Percentiles rank a stretch among this genome's conserved stretches.
phyloP scores from a whole-genome alignment of 2,329 filamentous ascomycete species.

The Botrytis paeoniae region DNA sequence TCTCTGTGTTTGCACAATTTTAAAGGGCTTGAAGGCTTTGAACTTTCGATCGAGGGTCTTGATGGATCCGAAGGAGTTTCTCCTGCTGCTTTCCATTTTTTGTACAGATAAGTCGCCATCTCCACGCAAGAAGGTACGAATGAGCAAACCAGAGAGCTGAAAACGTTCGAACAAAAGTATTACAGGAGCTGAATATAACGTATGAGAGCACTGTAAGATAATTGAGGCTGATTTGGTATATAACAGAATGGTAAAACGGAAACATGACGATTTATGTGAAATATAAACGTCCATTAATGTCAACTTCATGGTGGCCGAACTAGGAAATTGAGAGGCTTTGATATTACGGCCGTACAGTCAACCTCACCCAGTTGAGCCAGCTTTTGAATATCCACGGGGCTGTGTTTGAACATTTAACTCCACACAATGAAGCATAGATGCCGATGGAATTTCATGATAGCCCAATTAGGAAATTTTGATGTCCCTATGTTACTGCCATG shows the following conservation, averaged over 20 bases:
- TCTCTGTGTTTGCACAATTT: slow-evolving; percentile 14
- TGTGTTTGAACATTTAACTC: not conserved
- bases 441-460: not conserved
- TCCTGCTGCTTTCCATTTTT: slow-evolving; percentile 13
- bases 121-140: not conserved
- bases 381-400: not conserved
- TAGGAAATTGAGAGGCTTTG: not conserved
- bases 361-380: not conserved
- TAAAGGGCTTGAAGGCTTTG: not conserved
- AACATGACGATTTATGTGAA: not conserved
- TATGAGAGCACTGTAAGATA: not conserved
- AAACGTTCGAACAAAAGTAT: not conserved
- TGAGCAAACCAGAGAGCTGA: not conserved
- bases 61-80: not conserved
- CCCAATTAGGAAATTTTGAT: not conserved
- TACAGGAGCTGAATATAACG: not conserved
- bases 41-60: not conserved
- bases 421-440: not conserved
- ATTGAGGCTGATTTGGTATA: not conserved
- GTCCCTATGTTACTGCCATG: not conserved
- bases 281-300: not conserved
- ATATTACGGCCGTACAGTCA: not conserved
- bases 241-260: not conserved
- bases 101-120: slow-evolving; percentile 12
- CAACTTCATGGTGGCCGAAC: slow-evolving; percentile 3